Conservation (phyloP, 2,329 filamentous ascomycete genomes). For the Aureobasidium lini region DNA sequence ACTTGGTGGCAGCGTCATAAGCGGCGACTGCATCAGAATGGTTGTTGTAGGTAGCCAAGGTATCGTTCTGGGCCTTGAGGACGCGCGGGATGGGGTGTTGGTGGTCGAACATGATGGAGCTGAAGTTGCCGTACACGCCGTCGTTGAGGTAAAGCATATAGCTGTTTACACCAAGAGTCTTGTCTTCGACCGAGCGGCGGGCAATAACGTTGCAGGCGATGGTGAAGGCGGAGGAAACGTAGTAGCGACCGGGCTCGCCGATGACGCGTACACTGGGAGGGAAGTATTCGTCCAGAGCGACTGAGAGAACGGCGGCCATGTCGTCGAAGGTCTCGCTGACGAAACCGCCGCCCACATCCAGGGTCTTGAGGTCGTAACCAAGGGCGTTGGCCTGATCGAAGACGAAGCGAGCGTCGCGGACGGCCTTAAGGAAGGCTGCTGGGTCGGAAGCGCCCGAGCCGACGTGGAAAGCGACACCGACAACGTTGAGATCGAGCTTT, state of each 20-base stretch:
- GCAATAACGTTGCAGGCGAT: constrained; percentile 95
- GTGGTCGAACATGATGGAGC: constrained; percentile 98
- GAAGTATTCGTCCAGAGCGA: constrained; percentile 81
- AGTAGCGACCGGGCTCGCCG: constrained; percentile 93
- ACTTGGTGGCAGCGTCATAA: constrained; percentile 37
- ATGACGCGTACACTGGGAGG: constrained; percentile 78
- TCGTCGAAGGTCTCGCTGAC: constrained; percentile 82
- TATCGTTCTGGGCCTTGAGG: constrained; percentile 51
- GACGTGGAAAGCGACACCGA: constrained; percentile 96
- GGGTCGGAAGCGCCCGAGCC: constrained; percentile 94
- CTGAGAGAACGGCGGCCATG: constrained; percentile 74
- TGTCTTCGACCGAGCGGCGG: constrained; percentile 76
- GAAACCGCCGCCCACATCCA: constrained; percentile 94
- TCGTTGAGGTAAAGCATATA: constrained; percentile 99
- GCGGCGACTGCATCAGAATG: constrained; percentile 9
- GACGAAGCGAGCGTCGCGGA: constrained; percentile 78
- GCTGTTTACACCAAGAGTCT: constrained; percentile 55
- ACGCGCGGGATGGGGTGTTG: constrained; percentile 84
- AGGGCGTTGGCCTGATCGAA: constrained; percentile 75
- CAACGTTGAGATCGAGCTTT: constrained; percentile 77
- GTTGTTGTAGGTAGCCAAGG: constrained; percentile 23
- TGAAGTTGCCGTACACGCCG: constrained; percentile 96
- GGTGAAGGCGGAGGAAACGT: constrained; percentile 87
- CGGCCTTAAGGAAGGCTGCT: constrained; percentile 82
- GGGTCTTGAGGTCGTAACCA: constrained; percentile 74